Base-by-base conservation (phyloP, 192 early-diverging fungal species). In the Gryganskiella cystojenkinii region DNA sequence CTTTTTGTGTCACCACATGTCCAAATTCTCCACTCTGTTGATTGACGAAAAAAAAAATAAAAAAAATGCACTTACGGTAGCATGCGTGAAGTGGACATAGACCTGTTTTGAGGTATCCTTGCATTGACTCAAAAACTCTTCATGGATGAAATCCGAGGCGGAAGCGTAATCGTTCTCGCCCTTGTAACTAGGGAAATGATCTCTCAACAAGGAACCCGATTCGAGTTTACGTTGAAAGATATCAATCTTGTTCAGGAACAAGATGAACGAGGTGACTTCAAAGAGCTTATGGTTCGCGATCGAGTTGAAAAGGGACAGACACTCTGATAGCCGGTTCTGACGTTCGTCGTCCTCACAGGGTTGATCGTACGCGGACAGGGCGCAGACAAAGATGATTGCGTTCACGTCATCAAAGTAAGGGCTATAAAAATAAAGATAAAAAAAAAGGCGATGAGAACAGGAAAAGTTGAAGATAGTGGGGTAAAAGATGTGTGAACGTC, bases 381-480 rank as follows among this genome's bases (percentile, higher is more conserved):
- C 90, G 7, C 85, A 85, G 69, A 92, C 75, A 66, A 90, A 92
- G 50, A 92, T 93, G 51, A 92, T 91, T 24, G 86, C 85, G 52
- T 86, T 84, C 22, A 84, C 81, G 67, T 92, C 90, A 73, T 92
- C 91, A 79, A 92, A 92, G 63, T 89, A 92, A 15, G 90, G 84
- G 8, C 81, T 80, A 70, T 24, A 40, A 40, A 50, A 20, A 10
- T 4, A 35, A 28, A 22, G 11, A 53, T 15, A 46, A 52, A 49
- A 10, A 42, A 22, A 28, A 15, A 22, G 7, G n/a, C 44, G n/a
- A 44, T 11, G 22, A 27, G 11, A 20, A 20, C 15, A 72, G 35
- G 34, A 33, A 35, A 1, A 37, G 43, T 33, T 8, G 19, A 33
- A 8, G n/a, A 15, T 8, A 44, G 25, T 27, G 8, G 31, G 30